phyloP scores from a whole-genome alignment of 2,329 filamentous ascomycete species.

The Westerdykella ornata region DNA sequence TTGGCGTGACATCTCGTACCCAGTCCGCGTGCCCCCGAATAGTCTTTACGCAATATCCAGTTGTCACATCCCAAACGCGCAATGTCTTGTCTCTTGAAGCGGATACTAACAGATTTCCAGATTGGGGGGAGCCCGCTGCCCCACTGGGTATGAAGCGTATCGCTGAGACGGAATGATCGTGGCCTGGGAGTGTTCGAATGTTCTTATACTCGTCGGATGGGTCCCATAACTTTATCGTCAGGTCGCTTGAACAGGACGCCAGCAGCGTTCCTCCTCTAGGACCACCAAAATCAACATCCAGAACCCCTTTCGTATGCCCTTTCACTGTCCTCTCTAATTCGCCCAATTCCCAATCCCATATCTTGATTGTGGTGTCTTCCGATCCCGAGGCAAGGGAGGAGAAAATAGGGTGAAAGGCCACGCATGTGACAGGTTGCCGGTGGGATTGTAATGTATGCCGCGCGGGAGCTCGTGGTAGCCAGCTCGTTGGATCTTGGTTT shows the following conservation, averaged over 20 bases:
- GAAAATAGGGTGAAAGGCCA: constrained; percentile 89
- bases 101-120: constrained; percentile 77
- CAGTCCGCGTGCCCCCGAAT: constrained; percentile 78
- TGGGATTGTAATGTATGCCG: constrained; percentile 80
- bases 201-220: constrained; percentile 91
- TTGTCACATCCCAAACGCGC: constrained; percentile 87
- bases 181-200: constrained; percentile 80
- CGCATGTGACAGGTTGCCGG: constrained; percentile 71
- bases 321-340: constrained; percentile 87
- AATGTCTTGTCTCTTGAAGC: constrained; percentile 80
- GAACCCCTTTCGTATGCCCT: constrained; percentile 80
- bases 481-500: constrained; percentile 76
- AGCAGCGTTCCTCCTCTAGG: constrained; percentile 72
- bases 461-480: constrained; percentile 78
- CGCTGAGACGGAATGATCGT: constrained; percentile 86
- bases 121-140: constrained; percentile 68
- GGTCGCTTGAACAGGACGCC: constrained; percentile 77
- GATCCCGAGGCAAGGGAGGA: constrained; percentile 84
- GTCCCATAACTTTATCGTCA: constrained; percentile 95
- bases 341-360: constrained; percentile 94
- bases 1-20: constrained; percentile 84
- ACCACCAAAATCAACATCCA: constrained; percentile 86
- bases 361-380: constrained; percentile 89
- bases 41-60: constrained; percentile 88
- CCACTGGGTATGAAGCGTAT: constrained; percentile 84